Evolutionary conservation across 2,329 filamentous ascomycete species (phyloP).

Genomic region (Colletotrichum sp.): DNA sequence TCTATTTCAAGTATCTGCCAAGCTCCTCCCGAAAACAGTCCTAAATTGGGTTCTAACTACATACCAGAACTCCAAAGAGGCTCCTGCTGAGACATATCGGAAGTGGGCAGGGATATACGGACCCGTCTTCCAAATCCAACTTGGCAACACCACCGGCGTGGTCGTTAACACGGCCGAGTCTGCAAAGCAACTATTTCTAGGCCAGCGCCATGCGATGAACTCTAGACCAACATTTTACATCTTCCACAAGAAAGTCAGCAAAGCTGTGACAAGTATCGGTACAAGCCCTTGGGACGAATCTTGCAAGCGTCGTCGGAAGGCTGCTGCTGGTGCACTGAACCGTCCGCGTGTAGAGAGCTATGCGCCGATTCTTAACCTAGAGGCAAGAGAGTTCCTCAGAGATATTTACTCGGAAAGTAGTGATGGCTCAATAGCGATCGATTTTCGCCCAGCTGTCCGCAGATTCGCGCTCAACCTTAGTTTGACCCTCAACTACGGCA

Average conservation of each 20-base stretch:
- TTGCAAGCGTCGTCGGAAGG: constrained; percentile 69
- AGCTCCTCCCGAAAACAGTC: not conserved
- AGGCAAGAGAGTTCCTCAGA: constrained; percentile 61
- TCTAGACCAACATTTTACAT: constrained; percentile 70
- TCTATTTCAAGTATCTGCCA: not conserved
- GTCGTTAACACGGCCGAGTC: constrained; percentile 72
- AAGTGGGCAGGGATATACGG: constrained; percentile 32
- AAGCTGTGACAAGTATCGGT: constrained; percentile 53
- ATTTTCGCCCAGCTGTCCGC: constrained; percentile 66
- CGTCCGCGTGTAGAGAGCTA: constrained; percentile 69
- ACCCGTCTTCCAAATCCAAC: constrained; percentile 36
- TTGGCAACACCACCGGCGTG: constrained; percentile 60
- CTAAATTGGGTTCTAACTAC: not conserved
- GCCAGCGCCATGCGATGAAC: constrained; percentile 68
- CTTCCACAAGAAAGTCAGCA: constrained; percentile 61
- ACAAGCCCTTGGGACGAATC: constrained; percentile 74
- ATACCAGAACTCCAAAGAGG: not conserved
- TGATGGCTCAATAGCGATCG: constrained; percentile 59
- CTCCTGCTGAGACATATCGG: constrained; percentile 27
- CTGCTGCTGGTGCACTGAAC: constrained; percentile 70
- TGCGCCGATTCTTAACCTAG: constrained; percentile 59
- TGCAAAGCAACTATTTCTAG: constrained; percentile 69
- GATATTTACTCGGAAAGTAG: constrained; percentile 63
- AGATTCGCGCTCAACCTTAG: constrained; percentile 69
- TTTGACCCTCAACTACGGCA: constrained; percentile 69